phyloP scores from a whole-genome alignment of 73 alveolate genomes.

The Blepharisma japonicum region DNA sequence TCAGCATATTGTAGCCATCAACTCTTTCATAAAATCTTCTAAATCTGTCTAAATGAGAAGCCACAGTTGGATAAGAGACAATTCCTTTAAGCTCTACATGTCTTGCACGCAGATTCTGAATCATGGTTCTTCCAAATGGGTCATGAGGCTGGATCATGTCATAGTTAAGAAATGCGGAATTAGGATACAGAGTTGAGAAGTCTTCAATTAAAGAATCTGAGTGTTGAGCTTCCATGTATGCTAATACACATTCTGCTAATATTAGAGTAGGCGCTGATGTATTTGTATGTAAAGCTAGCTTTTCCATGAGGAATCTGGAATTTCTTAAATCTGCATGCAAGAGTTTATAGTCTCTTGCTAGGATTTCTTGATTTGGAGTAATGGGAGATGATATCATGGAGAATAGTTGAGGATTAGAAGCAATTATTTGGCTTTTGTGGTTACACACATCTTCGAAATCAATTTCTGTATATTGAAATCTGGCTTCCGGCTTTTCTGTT shows the following conservation, averaged over 20 bases:
- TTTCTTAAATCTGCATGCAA: slow-evolving; percentile 25
- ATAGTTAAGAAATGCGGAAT: slow-evolving; percentile 50
- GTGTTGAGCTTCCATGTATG: slow-evolving; percentile 59
- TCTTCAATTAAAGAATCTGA: slow-evolving; percentile 53
- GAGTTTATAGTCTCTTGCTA: neutral
- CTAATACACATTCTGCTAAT: slow-evolving; percentile 76
- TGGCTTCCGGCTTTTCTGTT: neutral
- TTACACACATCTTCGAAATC: slow-evolving; percentile 22
- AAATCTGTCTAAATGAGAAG: slow-evolving; percentile 61
- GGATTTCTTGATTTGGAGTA: neutral
- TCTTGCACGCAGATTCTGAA: slow-evolving; percentile 66
- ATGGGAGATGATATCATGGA: neutral
- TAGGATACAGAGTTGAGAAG: slow-evolving; percentile 44
- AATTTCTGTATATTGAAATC: neutral
- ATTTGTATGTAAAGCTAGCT: neutral
- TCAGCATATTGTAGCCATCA: slow-evolving; percentile 46
- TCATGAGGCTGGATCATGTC: slow-evolving; percentile 88
- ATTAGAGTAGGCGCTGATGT: slow-evolving; percentile 65
- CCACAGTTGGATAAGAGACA: slow-evolving; percentile 60
- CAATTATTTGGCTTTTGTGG: neutral
- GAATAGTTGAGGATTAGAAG: neutral
- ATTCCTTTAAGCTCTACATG: slow-evolving; percentile 64
- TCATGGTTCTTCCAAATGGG: slow-evolving; percentile 84
- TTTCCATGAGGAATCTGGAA: neutral
- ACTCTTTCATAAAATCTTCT: slow-evolving; percentile 33